Evolutionary conservation across 2,329 filamentous ascomycete species (phyloP), one percentile per base, ranked within the genome.

Genomic region (Arthrocladium fulminans): DNA sequence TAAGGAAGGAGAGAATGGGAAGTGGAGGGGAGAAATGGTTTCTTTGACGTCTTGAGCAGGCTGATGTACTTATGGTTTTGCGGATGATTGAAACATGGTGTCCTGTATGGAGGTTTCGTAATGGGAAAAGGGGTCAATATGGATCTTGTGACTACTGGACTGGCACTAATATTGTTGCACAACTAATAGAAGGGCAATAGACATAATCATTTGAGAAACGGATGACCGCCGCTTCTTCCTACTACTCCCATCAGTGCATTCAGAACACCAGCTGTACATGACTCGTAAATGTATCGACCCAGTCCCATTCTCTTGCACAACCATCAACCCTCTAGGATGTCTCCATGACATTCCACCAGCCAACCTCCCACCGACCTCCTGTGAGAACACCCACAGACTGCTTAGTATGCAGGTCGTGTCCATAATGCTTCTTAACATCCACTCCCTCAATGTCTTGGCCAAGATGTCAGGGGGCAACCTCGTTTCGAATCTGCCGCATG

Each of bases 21-120:
- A 40, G 29, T 49, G 40, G 40, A 32, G 23, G 4, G 47, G 47
- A 3, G 40, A 46, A 24, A 49, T 49, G 47, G 27, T 24, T 7
- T 38, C 29, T 23, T 30, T 49, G 29, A 49, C 47, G 6, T 20
- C 23, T 6, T 48, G 20, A 44, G 39, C n/a, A 44, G 13, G 12
- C 12, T 6, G 34, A 19, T 7, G 34, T 6, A 37, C 34, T 37
- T 15, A 15, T 15, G n/a, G 17, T 37, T 29, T 29, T n/a, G n/a
- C n/a, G n/a, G n/a, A n/a, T n/a, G n/a, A n/a, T n/a, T n/a, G n/a
- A n/a, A n/a, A n/a, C n/a, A n/a, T n/a, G n/a, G n/a, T n/a, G n/a
- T n/a, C n/a, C n/a, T n/a, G n/a, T n/a, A n/a, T n/a, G n/a, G n/a
- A n/a, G n/a, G n/a, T n/a, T n/a, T n/a, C n/a, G n/a, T n/a, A n/a